Base-by-base conservation (phyloP, 2,329 filamentous ascomycete genomes). In the Colletotrichum euphorbiae region DNA sequence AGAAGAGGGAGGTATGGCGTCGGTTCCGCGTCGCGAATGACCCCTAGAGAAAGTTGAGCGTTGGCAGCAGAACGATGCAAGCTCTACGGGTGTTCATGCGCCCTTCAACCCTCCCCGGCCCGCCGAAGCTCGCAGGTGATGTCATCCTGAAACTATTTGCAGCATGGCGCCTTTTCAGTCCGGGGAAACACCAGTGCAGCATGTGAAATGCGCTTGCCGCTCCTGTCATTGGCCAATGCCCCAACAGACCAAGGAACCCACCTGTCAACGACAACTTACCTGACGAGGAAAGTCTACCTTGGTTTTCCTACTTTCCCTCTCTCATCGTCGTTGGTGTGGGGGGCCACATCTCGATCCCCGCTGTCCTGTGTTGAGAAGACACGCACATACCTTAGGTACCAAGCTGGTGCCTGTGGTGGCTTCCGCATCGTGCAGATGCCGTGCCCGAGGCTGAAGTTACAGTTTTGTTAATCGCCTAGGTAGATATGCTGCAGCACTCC, bases 131-230 rank as follows among this genome's bases (percentile, higher is more conserved):
- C 45, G 65, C 33, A 55, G 54, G 61, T 68, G 65, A 68, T 68
- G 65, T 68, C 65, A 68, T 68, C 65, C 65, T 68, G 61, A 68
- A 68, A 68, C 65, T 65, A 60, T 55, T 68, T 57, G 59, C 46
- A 65, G 46, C 61, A 48, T 43, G 54, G 38, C 59, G 52, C 19
- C 36, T 38, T 11, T 21, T 45, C 31, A 52, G 40, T 68, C 65
- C 40, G 65, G 65, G 65, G 65, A 68, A 68, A 68, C n/a, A n/a
- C n/a, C n/a, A n/a, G n/a, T n/a, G n/a, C n/a, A n/a, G 61, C 65
- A 68, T 68, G 65, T 68, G 65, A 68, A 68, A 65, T 59, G 33
- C 12, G 21, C 9, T 21, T 28, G 12, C 17, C 8, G 48, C 28
- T 28, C 11, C 33, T 54, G 31, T 60, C 42, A 68, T 68, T 68